Conservation (phyloP, 1,284 basidiomycete species). For the Cutaneotrichosporon dermatis region DNA sequence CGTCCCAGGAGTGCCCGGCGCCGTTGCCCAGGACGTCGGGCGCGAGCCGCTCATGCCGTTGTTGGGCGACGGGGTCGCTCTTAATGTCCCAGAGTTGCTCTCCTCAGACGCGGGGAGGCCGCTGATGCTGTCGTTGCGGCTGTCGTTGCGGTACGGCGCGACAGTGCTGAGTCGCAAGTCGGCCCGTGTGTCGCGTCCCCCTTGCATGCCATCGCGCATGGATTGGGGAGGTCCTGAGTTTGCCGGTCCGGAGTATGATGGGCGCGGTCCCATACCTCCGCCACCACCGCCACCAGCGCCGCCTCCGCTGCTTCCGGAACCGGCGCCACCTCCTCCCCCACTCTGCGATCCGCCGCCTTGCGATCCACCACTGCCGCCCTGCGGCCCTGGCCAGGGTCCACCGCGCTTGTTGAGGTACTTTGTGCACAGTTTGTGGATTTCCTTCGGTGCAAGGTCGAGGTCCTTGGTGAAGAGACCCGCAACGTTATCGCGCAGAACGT, state of each 20-base stretch:
- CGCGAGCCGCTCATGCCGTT: background rate
- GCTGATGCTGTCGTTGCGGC: slow-evolving; percentile 1
- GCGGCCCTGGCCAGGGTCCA: background rate
- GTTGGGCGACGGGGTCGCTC: background rate
- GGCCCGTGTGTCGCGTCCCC: background rate
- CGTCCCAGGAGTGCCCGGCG: background rate
- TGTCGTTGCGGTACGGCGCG: slow-evolving; percentile 3
- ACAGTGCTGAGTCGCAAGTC: background rate
- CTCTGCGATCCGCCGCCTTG: no score
- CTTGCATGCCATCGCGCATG: background rate
- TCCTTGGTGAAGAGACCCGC: slow-evolving; percentile 78
- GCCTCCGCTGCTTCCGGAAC: no score
- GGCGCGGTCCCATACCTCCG: background rate
- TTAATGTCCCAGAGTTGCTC: background rate
- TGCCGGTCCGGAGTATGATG: background rate
- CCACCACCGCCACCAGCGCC: no score
- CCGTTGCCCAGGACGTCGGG: slow-evolving; percentile 7
- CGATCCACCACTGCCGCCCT: background rate
- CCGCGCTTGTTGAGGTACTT: slow-evolving; percentile 56
- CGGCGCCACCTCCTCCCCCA: no score
- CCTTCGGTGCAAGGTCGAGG: slow-evolving; percentile 77
- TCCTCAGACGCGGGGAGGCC: background rate
- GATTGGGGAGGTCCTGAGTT: background rate
- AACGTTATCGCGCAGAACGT: slow-evolving; percentile 66
- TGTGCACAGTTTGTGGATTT: slow-evolving; percentile 84